A percentile compares a stretch with the other conserved stretches of the same genome.
Conservation (phyloP, 116 monocot species). For the Papilionanthe hybrid region DNA sequence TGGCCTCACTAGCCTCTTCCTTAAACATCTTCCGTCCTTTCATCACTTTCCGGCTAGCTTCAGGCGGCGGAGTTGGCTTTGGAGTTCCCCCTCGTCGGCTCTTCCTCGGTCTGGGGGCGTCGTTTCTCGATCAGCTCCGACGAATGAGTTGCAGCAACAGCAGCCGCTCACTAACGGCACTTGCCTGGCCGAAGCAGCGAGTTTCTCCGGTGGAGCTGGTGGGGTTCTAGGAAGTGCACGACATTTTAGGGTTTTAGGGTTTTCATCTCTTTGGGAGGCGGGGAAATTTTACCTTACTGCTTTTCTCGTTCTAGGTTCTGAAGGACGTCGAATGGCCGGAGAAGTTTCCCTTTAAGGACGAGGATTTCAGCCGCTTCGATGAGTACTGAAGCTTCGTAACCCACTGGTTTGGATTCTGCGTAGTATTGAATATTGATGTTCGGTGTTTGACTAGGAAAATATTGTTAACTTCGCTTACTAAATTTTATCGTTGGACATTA, state of each 20-base stretch:
- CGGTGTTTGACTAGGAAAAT: background rate
- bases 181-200: conserved; percentile 47
- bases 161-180: conserved; percentile 36
- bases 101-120: conserved; percentile 57
- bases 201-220: conserved; percentile 82
- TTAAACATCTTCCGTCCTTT: background rate
- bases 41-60: background rate
- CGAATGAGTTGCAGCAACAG: conserved; percentile 46
- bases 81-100: conserved; percentile 36
- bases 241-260: background rate
- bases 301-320: conserved; percentile 34
- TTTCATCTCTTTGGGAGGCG: background rate
- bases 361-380: conserved; percentile 81
- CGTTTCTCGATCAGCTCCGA: conserved; percentile 27
- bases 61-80: background rate
- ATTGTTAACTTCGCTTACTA: background rate
- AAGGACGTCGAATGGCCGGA: conserved; percentile 94
- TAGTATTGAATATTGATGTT: background rate
- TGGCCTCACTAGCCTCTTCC: conserved; percentile 13
- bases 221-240: background rate
- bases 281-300: background rate
- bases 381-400: conserved; percentile 37
- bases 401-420: conserved; percentile 12
- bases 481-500: too few species aligned
- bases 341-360: conserved; percentile 81